A percentile compares a stretch with the other conserved stretches of the same genome.
These are phyloP conservation scores for Colletotrichum sp. DNA, from an alignment of 2,329 filamentous ascomycete genomes.

Conservation along the genomic window DNA sequence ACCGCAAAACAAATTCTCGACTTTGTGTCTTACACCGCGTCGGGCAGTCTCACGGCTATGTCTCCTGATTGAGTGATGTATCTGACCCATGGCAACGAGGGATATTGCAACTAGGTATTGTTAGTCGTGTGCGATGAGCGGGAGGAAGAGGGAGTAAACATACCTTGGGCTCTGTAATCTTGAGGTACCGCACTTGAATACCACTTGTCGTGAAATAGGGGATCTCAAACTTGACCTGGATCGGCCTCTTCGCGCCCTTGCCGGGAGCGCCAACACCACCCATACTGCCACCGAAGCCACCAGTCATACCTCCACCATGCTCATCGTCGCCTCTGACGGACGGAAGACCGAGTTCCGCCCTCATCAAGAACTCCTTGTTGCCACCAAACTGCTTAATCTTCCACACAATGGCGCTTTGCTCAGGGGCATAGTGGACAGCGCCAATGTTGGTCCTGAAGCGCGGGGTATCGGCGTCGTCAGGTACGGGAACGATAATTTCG, in stretches of 20 bases:
- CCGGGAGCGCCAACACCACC: slow-evolving; percentile 78
- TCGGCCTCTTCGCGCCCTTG: slow-evolving; percentile 91
- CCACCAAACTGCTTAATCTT: slow-evolving; percentile 99
- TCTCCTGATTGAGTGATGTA: slow-evolving; percentile 99
- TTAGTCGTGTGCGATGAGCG: neutral
- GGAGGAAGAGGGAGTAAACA: slow-evolving; percentile 29
- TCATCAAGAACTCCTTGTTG: slow-evolving; percentile 98
- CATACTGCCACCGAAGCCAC: slow-evolving; percentile 96
- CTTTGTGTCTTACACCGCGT: slow-evolving; percentile 68
- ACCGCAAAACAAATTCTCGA: neutral
- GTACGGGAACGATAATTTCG: slow-evolving; percentile 95
- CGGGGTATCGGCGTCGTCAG: slow-evolving; percentile 94
- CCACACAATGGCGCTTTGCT: slow-evolving; percentile 98
- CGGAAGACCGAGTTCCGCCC: slow-evolving; percentile 91
- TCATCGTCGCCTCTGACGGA: slow-evolving; percentile 96
- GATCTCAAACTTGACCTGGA: slow-evolving; percentile 99
- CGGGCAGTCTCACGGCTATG: slow-evolving; percentile 93
- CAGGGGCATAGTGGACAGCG: slow-evolving; percentile 94
- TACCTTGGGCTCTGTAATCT: slow-evolving; percentile 99
- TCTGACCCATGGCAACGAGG: slow-evolving; percentile 94
- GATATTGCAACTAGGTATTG: slow-evolving; percentile 83
- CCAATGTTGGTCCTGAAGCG: slow-evolving; percentile 98
- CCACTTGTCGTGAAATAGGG: slow-evolving; percentile 99
- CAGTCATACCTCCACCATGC: slow-evolving; percentile 95
- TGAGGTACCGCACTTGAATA: slow-evolving; percentile 97